Percentiles rank a stretch among this genome's conserved stretches.
These are phyloP conservation scores for Secale cereale DNA, from an alignment of 176 grass and related monocot genomes.

Conservation along the genomic window DNA sequence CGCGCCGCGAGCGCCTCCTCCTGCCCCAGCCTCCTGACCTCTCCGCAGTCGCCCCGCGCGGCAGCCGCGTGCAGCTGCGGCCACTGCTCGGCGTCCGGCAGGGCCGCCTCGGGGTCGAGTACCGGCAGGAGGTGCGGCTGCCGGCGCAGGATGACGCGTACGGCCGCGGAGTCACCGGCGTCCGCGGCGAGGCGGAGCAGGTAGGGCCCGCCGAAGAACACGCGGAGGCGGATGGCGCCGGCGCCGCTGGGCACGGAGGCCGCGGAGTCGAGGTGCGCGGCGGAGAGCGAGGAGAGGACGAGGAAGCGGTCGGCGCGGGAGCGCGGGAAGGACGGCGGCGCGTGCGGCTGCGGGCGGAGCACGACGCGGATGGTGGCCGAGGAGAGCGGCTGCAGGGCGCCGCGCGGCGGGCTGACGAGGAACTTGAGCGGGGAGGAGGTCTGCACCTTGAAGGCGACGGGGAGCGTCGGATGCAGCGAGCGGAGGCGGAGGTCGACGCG, in stretches of 20 bases:
- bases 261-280: constrained; percentile 24
- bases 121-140: constrained; percentile 69
- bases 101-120: constrained; percentile 27
- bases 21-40: constrained; percentile 51
- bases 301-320: constrained; percentile 88
- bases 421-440: constrained; percentile 91
- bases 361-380: constrained; percentile 63
- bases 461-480: constrained; percentile 52
- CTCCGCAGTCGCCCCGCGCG: constrained; percentile 45
- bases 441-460: constrained; percentile 86
- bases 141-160: constrained; percentile 63
- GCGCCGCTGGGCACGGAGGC: neutral
- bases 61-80: constrained; percentile 56
- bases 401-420: constrained; percentile 84
- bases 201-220: constrained; percentile 72
- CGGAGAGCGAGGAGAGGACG: constrained; percentile 74
- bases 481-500: constrained; percentile 65
- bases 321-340: constrained; percentile 68
- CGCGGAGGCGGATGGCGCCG: constrained; percentile 51
- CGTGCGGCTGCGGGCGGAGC: constrained; percentile 67
- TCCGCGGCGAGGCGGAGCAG: constrained; percentile 54
- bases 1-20: constrained; percentile 36
- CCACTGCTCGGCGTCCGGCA: constrained; percentile 40
- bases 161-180: constrained; percentile 43
- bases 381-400: constrained; percentile 65